Evolutionary conservation across 495 filamentous ascomycete species (phyloP).

Genomic region (Aspergillus hancockii): DNA sequence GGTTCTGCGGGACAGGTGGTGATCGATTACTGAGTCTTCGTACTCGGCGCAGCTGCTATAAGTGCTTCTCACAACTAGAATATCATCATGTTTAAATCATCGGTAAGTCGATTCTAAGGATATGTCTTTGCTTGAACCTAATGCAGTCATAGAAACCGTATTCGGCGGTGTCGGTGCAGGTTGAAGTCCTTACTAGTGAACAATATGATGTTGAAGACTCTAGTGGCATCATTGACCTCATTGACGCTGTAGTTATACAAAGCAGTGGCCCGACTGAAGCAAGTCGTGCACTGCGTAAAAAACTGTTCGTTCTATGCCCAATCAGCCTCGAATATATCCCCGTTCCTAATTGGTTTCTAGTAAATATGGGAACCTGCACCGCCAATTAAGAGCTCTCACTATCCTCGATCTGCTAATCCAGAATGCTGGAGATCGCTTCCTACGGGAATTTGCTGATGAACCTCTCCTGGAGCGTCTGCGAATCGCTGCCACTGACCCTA

Average conservation of each 20-base stretch:
- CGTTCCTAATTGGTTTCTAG: constrained; percentile 38
- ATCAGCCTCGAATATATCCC: not conserved
- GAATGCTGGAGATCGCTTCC: constrained; percentile 88
- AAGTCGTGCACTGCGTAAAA: constrained; percentile 91
- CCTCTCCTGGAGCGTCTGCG: constrained; percentile 91
- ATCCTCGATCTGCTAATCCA: constrained; percentile 94
- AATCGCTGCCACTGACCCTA: constrained; percentile 78
- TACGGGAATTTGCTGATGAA: constrained; percentile 85
- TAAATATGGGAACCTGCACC: constrained; percentile 92
- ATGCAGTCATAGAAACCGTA: constrained; percentile 70
- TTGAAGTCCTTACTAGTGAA: constrained; percentile 89
- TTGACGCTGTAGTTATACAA: constrained; percentile 92
- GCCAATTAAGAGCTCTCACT: constrained; percentile 84
- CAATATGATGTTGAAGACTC: constrained; percentile 87
- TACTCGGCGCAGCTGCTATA: not conserved
- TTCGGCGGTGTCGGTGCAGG: constrained; percentile 89
- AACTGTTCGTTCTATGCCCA: constrained; percentile 63
- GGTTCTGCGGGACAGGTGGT: not conserved
- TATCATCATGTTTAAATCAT: constrained; percentile 42
- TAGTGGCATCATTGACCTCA: constrained; percentile 87
- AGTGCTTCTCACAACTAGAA: not conserved
- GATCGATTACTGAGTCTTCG: not conserved
- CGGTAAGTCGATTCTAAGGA: constrained; percentile 28
- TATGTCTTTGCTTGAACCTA: not conserved
- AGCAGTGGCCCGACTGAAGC: constrained; percentile 85